Evolutionary conservation across 805 yeast genomes (phyloP).

Genomic region (Zygosaccharomyces kombuchaensis): DNA sequence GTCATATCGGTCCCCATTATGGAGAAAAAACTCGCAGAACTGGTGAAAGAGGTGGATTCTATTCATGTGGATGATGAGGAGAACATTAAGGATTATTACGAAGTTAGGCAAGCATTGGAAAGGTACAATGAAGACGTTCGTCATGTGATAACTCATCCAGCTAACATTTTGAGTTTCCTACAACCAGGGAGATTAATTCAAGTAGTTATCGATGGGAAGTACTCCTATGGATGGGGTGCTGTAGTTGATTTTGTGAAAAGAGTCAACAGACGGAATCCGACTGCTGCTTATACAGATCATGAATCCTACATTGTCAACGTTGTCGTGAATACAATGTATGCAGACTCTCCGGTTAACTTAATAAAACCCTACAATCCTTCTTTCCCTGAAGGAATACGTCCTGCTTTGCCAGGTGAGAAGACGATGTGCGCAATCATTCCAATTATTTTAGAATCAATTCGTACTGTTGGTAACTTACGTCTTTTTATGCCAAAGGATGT

Average conservation of each 20-base stretch:
- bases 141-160: constrained; percentile 86
- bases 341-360: constrained; percentile 78
- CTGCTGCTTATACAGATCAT: constrained; percentile 67
- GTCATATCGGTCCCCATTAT: constrained; percentile 83
- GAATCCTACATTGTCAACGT: constrained; percentile 87
- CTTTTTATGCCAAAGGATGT: constrained; percentile 74
- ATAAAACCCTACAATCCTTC: constrained; percentile 72
- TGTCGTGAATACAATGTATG: constrained; percentile 69
- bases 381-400: constrained; percentile 86
- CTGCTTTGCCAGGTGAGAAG: constrained; percentile 69
- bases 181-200: constrained; percentile 85
- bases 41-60: constrained; percentile 45
- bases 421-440: constrained; percentile 77
- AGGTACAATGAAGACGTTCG: constrained; percentile 71
- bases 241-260: constrained; percentile 76
- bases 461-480: constrained; percentile 72
- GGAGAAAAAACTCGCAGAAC: constrained; percentile 58
- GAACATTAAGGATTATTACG: constrained; percentile 75
- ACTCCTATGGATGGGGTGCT: constrained; percentile 95
- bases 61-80: constrained; percentile 69
- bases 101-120: constrained; percentile 65
- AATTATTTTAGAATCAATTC: constrained; percentile 73
- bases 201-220: constrained; percentile 47
- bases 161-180: constrained; percentile 73
- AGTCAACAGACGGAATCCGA: constrained; percentile 52